Evolutionary conservation across 31 red algal species (phyloP), one percentile per base, ranked within the genome.

Genomic region (Odonthalia washingtoniensis): DNA sequence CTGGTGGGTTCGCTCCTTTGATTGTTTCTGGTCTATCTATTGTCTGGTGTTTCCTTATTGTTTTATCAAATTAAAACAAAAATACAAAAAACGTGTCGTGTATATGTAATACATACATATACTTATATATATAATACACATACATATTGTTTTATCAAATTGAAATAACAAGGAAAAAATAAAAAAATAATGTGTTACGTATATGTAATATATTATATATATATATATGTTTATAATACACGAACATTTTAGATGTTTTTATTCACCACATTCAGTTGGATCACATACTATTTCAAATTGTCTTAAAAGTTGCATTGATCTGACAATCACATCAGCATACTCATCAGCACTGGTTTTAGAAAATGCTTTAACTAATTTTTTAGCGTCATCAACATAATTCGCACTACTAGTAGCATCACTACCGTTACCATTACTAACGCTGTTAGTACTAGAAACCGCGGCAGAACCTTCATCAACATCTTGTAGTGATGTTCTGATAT

Each of bases 221-320:
- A n/a, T n/a, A n/a, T n/a, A n/a, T n/a, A n/a, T n/a, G n/a, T n/a
- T n/a, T n/a, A n/a, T n/a, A n/a, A n/a, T n/a, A n/a, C n/a, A n/a
- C n/a, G n/a, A n/a, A n/a, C n/a, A n/a, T n/a, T n/a, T n/a, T n/a
- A n/a, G n/a, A n/a, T n/a, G n/a, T n/a, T n/a, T 21, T 78, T 95
- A 95, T 78, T 95, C 93, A 14, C 93, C 93, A 72, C 93, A 95
- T 33, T 87, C 93, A 62, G 84, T 77, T 34, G 93, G 93, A 68
- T 82, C 83, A 69, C 93, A 95, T 38, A 95, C 84, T 27, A 83
- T 66, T 46, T 95, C 93, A 61, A 66, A 88, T 40, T 91, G 81
- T 49, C 61, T 81, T 78, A 95, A 86, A 14, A 95, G 31, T 36
- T 95, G 83, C 77, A 95, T 82, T 3, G 88, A 87, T 57, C 83